Percentiles rank a stretch among this genome's conserved stretches.
Evolutionary conservation across 2,329 filamentous ascomycete species (phyloP).

Genomic region (Xylaria sp.): DNA sequence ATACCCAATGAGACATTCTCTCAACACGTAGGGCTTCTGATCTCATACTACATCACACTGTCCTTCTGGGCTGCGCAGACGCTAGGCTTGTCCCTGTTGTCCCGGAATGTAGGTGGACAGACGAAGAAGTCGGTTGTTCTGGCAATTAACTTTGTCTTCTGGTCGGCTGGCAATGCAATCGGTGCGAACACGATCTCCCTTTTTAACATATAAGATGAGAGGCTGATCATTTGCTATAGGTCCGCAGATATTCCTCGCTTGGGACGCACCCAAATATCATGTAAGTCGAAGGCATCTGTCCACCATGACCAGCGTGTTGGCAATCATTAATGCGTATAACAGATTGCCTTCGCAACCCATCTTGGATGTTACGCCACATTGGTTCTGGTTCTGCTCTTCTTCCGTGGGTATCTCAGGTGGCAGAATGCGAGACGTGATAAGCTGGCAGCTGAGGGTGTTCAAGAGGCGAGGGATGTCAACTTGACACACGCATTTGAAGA

Average conservation of each 20-base stretch:
- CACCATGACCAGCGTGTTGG: not conserved
- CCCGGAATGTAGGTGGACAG: conserved; percentile 50
- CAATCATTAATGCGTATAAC: not conserved
- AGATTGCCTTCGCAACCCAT: conserved; percentile 62
- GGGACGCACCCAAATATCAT: conserved; percentile 60
- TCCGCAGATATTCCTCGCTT: conserved; percentile 58
- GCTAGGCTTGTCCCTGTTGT: conserved; percentile 60
- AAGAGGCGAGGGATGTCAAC: conserved; percentile 26
- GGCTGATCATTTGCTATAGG: conserved; percentile 32
- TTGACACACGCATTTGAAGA: conserved; percentile 33
- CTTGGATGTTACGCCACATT: conserved; percentile 62
- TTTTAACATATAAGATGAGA: not conserved
- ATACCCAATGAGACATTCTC: conserved; percentile 52
- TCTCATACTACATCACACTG: conserved; percentile 70
- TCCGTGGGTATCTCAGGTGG: conserved; percentile 52
- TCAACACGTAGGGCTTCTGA: conserved; percentile 61
- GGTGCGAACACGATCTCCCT: conserved; percentile 36
- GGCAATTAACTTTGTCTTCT: conserved; percentile 41
- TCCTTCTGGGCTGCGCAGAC: conserved; percentile 74
- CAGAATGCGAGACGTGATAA: conserved; percentile 46
- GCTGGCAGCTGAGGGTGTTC: conserved; percentile 28
- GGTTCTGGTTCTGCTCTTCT: conserved; percentile 50
- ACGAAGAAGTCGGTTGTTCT: conserved; percentile 41
- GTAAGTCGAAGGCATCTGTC: conserved; percentile 9
- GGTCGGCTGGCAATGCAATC: conserved; percentile 63